Evolutionary conservation across 306 rosid species (phyloP), one percentile per base, ranked within the genome.

Genomic region (Casuarina equisetifolia): DNA sequence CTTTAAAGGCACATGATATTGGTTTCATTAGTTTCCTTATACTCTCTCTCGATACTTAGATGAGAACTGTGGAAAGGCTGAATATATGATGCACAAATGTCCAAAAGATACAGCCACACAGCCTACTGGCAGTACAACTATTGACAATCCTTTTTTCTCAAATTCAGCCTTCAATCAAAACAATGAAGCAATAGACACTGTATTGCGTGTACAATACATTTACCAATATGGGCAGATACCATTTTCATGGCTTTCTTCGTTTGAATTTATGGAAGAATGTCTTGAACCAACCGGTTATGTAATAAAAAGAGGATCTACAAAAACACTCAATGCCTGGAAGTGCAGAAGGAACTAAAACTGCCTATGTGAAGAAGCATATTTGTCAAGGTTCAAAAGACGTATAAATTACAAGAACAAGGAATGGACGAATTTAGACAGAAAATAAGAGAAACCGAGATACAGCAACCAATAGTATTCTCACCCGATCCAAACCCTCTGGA

Each of bases 401-500:
- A 42, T 45, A 54, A 74, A 57, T 17, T 42, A 49, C 45, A 48
- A 20, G 32, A 70, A 4, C 49, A 53, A 51, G 6, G 53, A n/a
- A 48, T 19, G 4, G 55, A 70, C 10, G 19, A 32, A 48, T 70
- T 13, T 42, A 64, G 32, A 19, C 1, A 50, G 40, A 66, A 66
- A 19, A 49, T 1, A 72, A 20, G 44, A 42, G 53, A 73, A 61
- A 66, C 55, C 53, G 32, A 71, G 79, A 48, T 35, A 61, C 75
- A 70, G 45, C 69, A 77, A 48, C 64, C 44, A 73, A 50, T 76
- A 80, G 76, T 55, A 38, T 61, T 38, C 87, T 86, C 85, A 94
- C 98, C 90, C 86, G 77, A 83, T 94, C 98, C 86, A 94, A 84
- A 78, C 97, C 98, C 57, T 86, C 92, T 0, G 98, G 98, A 81